phyloP scores from a whole-genome alignment of 208 protist species.

The Vickermania ingenoplastis region DNA sequence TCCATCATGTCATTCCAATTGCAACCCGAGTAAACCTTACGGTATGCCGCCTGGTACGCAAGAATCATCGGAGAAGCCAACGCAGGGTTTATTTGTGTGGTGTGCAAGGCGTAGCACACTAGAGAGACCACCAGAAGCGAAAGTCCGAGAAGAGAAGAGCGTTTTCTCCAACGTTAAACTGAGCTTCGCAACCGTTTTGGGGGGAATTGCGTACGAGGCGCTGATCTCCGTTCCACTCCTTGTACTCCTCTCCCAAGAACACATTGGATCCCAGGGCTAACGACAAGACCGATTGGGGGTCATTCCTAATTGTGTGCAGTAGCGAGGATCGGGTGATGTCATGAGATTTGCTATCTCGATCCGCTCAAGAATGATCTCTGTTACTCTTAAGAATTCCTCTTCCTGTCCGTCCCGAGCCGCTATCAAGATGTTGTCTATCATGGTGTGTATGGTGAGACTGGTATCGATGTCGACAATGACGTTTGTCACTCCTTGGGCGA shows the following conservation, averaged over 20 bases:
- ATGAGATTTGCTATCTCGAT: background rate
- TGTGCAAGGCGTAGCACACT: background rate
- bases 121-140: background rate
- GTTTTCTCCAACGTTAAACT: background rate
- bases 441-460: background rate
- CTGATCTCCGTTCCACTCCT: background rate
- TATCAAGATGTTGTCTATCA: constrained; percentile 3
- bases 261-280: background rate
- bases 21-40: background rate
- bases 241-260: constrained; percentile 1
- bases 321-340: background rate
- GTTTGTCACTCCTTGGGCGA: constrained; percentile 1
- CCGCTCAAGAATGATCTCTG: background rate
- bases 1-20: background rate
- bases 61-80: background rate
- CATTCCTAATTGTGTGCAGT: background rate
- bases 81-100: background rate
- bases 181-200: background rate
- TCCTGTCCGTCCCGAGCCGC: background rate
- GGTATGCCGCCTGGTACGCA: background rate
- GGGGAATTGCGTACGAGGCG: background rate
- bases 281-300: background rate
- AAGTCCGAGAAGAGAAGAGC: background rate
- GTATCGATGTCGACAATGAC: constrained; percentile 2
- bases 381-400: background rate